Evolutionary conservation across 768 basidiomycete genomes (phyloP), one percentile per base, ranked within the genome.

Genomic region (Russula dissimulans): DNA sequence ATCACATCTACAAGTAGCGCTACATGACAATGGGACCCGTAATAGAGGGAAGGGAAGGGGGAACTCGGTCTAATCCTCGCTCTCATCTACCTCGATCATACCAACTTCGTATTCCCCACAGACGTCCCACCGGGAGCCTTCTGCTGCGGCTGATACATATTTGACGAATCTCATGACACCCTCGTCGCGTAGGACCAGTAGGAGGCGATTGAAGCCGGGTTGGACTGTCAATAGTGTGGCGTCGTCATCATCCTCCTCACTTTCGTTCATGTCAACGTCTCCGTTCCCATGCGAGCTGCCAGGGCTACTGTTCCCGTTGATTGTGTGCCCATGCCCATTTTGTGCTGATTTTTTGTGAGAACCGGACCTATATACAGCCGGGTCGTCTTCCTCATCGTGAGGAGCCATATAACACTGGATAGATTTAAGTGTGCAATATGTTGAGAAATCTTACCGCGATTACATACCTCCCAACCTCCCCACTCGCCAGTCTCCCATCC

Each of bases 81-180:
- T 59, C 11, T 64, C 62, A 18, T 65, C 65, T 52, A 55, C 56
- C 26, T 87, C 81, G 26, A 91, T 70, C 76, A 87, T 83, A 3
- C 91, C 93, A 10, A 97, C 86, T 68, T 93, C 91, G 71, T 88
- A 97, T 74, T 98, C 95, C 4, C 85, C 87, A 63, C 86, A 91
- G 11, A 97, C 75, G 70, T 98, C 95, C 93, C 93, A 98, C 56
- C 95, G 77, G 32, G 91, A 93, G 9, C 93, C 91, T 54, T 85
- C 83, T 0, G 95, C 95, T 1, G 86, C 84, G 15, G 90, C 91
- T 31, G 89, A 89, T 18, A 97, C 83, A 67, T 98, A 98, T 71
- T 97, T 98, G 64, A 95, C 91, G 70, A 97, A 98, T 44, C 83
- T 83, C 84, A 98, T 86, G 49, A 98, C 94, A 18, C 89, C 82